Conservation (phyloP, 176 grass and related monocot species). For the Miscanthus lutarioriparius region DNA sequence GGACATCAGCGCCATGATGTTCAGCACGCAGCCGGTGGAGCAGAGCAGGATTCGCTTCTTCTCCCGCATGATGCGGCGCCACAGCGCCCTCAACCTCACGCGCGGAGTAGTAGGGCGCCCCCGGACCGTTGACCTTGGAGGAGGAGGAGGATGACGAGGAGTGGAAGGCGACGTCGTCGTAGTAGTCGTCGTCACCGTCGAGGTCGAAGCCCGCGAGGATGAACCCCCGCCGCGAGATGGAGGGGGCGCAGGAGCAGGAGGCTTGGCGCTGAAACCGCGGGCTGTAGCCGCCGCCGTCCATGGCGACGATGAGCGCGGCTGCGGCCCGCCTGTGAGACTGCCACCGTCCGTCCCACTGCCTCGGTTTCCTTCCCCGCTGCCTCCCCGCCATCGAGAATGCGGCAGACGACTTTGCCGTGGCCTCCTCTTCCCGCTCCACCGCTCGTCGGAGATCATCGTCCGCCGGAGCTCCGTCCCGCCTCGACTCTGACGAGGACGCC, state of each 20-base stretch:
- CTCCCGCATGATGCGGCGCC: slow-evolving; percentile 70
- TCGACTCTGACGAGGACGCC: too few species aligned
- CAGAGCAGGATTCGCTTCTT: slow-evolving; percentile 64
- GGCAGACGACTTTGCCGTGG: too few species aligned
- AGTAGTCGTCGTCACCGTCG: slow-evolving; percentile 33
- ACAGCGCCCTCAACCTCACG: slow-evolving; percentile 49
- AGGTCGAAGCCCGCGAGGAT: slow-evolving; percentile 45
- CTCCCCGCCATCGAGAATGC: too few species aligned
- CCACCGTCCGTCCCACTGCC: too few species aligned
- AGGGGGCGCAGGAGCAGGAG: slow-evolving; percentile 60
- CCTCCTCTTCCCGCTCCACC: too few species aligned
- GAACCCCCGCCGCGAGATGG: slow-evolving; percentile 46
- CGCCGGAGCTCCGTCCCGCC: too few species aligned
- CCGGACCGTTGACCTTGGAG: slow-evolving; percentile 1
- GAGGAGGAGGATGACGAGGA: not conserved
- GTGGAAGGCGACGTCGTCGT: slow-evolving; percentile 10
- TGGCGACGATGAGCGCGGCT: not conserved
- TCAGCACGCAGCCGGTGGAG: slow-evolving; percentile 54
- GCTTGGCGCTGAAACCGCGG: slow-evolving; percentile 59
- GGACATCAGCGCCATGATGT: slow-evolving; percentile 67
- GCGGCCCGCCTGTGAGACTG: not conserved
- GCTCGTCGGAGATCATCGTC: too few species aligned
- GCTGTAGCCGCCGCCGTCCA: slow-evolving; percentile 56
- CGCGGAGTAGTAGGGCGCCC: slow-evolving; percentile 1
- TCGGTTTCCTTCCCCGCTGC: too few species aligned